Base-by-base conservation (phyloP, 768 basidiomycete genomes). In the Gloeostereum incarnatum region DNA sequence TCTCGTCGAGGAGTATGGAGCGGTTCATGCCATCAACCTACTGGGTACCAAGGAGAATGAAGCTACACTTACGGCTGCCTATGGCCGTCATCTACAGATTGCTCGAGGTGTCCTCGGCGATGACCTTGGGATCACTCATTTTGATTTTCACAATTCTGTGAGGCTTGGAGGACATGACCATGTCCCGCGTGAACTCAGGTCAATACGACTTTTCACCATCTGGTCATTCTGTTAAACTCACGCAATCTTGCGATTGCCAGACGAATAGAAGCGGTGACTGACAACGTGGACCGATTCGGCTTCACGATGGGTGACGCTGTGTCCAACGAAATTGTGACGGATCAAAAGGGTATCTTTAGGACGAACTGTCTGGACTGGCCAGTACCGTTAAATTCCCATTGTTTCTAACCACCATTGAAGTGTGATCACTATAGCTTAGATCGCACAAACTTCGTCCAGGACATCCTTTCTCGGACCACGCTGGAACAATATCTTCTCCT, bases 321-420 rank as follows among this genome's bases (percentile, higher is more conserved):
- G 13, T 61, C 77, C 9, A 68, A 78, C 47, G 78, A 86, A 48
- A 63, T 79, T 46, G 76, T 99, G 24, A 87, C 85, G n/a, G 71
- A 82, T 36, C 96, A 99, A 54, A 78, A 78, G 41, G 96, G 96
- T 3, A 75, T 90, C 13, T 97, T 98, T 55, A 71, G 96, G 43
- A 90, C 87, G 19, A 98, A 97, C 53, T 99, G 96, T 52, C 63
- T 96, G 36, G 94, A 97, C 55, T 96, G 91, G 93, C 91, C 50
- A 45, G 61, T 55, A n/a, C n/a, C 22, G 60, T 43, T 6, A 16
- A n/a, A 39, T 34, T 20, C 32, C 34, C 11, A 36, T 14, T 23
- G 8, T 36, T 40, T 6, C 30, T n/a, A 14, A 6, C 41, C 36
- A 23, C 34, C 27, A 48, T 36, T 21, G 19, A 11, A 29, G 35